Percentiles rank a stretch among this genome's conserved stretches.
Conservation (phyloP, 805 yeast genomes). For the Spathaspora girioi region DNA sequence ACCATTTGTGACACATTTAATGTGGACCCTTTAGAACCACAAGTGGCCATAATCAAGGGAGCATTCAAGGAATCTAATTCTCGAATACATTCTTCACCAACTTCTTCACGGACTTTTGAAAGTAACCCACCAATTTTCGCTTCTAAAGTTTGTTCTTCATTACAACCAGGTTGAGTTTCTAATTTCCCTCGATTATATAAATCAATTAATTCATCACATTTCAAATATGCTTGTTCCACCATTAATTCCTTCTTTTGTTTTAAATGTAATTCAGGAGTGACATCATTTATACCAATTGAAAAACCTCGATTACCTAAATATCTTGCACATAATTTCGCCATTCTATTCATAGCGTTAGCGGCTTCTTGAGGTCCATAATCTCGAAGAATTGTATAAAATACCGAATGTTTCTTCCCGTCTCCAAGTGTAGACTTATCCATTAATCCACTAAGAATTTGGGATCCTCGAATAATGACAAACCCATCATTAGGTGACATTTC, state of each 20-base stretch:
- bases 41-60: constrained; percentile 97
- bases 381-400: constrained; percentile 89
- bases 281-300: constrained; percentile 96
- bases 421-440: constrained; percentile 97
- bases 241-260: constrained; percentile 75
- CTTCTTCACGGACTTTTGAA: constrained; percentile 97
- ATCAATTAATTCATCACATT: constrained; percentile 87
- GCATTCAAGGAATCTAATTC: constrained; percentile 90
- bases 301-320: constrained; percentile 93
- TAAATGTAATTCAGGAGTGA: constrained; percentile 84
- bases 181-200: constrained; percentile 77
- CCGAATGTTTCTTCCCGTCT: constrained; percentile 97
- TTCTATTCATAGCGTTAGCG: constrained; percentile 93
- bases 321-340: constrained; percentile 98
- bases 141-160: constrained; percentile 96
- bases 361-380: constrained; percentile 98
- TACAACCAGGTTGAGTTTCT: constrained; percentile 98
- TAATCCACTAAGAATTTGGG: constrained; percentile 84
- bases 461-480: constrained; percentile 83
- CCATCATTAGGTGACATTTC: constrained; percentile 99
- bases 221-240: constrained; percentile 86
- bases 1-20: constrained; percentile 99
- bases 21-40: constrained; percentile 98
- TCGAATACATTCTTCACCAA: constrained; percentile 94
- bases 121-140: constrained; percentile 95